Base-by-base conservation (phyloP, 1,284 basidiomycete species). In the Rhodotorula sp. region DNA sequence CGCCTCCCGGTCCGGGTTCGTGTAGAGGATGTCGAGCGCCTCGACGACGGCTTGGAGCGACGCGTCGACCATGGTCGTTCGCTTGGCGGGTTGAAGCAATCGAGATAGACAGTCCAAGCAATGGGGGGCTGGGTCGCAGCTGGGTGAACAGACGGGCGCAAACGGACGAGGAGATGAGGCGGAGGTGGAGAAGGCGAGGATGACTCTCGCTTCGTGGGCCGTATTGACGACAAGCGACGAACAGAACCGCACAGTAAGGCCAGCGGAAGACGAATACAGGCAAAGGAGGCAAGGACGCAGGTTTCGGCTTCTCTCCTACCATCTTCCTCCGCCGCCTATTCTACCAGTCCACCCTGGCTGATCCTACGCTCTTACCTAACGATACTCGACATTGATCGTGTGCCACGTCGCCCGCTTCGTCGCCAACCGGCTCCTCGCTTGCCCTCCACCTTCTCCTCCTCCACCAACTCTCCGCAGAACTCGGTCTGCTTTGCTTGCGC, bases 1-100 rank as follows among this genome's bases (percentile, higher is more conserved):
- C 19, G 91, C 88, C 22, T 81, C 81, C 76, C 91, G 89, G 84
- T 96, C 90, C 39, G 94, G 91, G 73, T 85, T 79, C 62, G 81
- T 80, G 73, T 85, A 86, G 29, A 86, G 80, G 44, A 82, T 79
- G 61, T 84, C 81, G 32, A 85, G 80, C 13, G 84, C 84, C 62
- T 82, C 77, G 49, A 85, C 76, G 57, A 81, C 81, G 27, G 36
- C 20, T 29, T 61, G 36, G 36, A 56, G 24, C 24, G 48, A 49
- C 24, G 55, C 36, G 32, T 44, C 36, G 17, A 30, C 27, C 55
- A 56, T 56, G 55, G 36, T 36, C n/a, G 39, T 44, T 10, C 9
- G 13, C 5, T 44, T 6, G 24, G 36, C 13, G 11, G 15, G 6
- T 7, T 17, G n/a, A 19, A 19, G n/a, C 9, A 11, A 7, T n/a